Evolutionary conservation across 2,329 filamentous ascomycete genomes (phyloP), one percentile per base, ranked within the genome.

Genomic region (Trichoderma harzianum): DNA sequence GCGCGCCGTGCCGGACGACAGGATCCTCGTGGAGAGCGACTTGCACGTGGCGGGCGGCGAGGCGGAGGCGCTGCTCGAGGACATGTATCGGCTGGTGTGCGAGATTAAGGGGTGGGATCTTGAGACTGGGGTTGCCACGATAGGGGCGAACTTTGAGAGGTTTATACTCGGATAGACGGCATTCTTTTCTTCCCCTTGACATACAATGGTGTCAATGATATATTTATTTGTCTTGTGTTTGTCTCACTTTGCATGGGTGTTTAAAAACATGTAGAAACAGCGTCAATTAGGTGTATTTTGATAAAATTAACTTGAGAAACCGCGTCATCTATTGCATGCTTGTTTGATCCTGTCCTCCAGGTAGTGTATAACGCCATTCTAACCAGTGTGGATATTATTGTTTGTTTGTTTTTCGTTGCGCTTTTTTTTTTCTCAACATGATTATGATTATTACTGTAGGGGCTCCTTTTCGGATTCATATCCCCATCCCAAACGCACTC

Each of bases 21-120:
- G 90, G 68, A 84, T 99, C 14, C 85, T 99, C 24, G 86, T 97
- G 3, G 96, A 99, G 82, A 98, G 94, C 79, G 96, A 99, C 81
- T 80, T 98, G 72, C 93, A 98, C 80, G 88, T 84, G 24, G 96
- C 95, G 0, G 96, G 96, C 0, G 85, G 90, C 1, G 83, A 86
- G 65, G 97, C 98, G 93, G 96, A 98, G 78, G 81, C 83, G 3
- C 83, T 89, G 72, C 82, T 99, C 14, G 92, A 95, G 78, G 87
- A 92, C 60, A 91, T 95, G 73, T 89, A 92, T 70, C 85, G 91
- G n/a, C 89, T 87, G 73, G 88, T 98, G 6, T 98, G 95, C 78
- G 81, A 87, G 63, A 84, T 94, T 60, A 96, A 94, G 75, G 90
- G 88, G 1, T 98, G 96, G 95, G 79, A 81, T 0, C 80, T 97